Percentiles rank a stretch among this genome's conserved stretches.
Evolutionary conservation across 2,329 filamentous ascomycete species (phyloP).

Genomic region (Arthrobotrys entomopaga): DNA sequence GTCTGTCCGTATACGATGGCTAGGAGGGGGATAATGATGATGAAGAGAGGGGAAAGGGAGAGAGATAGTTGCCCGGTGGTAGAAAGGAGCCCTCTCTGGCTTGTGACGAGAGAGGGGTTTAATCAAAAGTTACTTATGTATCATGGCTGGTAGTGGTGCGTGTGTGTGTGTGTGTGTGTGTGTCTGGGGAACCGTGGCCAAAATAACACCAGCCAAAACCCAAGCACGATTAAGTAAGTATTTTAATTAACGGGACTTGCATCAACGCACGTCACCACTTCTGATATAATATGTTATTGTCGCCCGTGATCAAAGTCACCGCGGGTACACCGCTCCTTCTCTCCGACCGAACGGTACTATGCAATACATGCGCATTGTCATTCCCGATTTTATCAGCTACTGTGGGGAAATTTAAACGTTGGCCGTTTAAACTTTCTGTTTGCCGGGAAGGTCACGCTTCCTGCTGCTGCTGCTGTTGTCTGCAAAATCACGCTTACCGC

Average conservation of each 20-base stretch:
- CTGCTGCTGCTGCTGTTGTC: neutral
- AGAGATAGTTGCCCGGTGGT: neutral
- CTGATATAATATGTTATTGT: too few species aligned
- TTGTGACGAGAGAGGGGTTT: constrained; percentile 4
- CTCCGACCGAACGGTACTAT: too few species aligned
- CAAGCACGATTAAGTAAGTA: neutral
- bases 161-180: neutral
- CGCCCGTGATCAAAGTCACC: neutral
- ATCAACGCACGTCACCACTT: constrained; percentile 36
- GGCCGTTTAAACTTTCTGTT: too few species aligned
- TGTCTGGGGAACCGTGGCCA: constrained; percentile 46
- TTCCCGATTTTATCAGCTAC: too few species aligned
- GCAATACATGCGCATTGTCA: too few species aligned
- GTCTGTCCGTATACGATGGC: neutral
- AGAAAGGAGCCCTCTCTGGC: too few species aligned
- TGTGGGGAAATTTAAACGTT: too few species aligned
- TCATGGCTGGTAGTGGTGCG: too few species aligned
- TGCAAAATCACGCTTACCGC: neutral
- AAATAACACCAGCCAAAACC: too few species aligned
- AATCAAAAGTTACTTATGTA: constrained; percentile 3
- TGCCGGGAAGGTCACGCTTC: too few species aligned
- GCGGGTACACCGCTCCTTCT: too few species aligned
- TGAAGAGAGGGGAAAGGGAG: neutral
- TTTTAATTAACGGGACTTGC: neutral
- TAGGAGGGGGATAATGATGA: neutral